phyloP scores from a whole-genome alignment of 345 rosid genomes.

The Acer negundo region DNA sequence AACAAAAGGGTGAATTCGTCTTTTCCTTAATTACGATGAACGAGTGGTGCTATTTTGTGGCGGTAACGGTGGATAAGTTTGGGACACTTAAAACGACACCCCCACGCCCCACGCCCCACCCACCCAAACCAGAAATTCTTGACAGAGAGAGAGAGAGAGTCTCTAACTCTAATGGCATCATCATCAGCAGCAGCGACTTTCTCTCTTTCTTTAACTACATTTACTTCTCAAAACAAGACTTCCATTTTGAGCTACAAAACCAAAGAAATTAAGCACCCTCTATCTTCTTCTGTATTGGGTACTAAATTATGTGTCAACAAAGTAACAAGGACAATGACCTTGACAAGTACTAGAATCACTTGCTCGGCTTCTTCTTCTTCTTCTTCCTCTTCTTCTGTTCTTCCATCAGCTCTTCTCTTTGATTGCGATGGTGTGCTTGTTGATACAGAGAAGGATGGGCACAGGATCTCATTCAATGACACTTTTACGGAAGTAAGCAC shows the following conservation, averaged over 20 bases:
- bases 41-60: background rate
- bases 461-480: conserved; percentile 89
- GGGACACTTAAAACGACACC: background rate
- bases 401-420: conserved; percentile 86
- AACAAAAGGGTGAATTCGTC: too few species aligned
- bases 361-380: conserved; percentile 46
- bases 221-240: conserved; percentile 25
- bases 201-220: conserved; percentile 39
- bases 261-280: conserved; percentile 20
- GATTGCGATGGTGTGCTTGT: conserved; percentile 98
- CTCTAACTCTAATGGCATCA: conserved; percentile 44
- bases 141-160: background rate
- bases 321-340: conserved; percentile 12
- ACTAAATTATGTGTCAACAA: conserved; percentile 13
- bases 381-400: conserved; percentile 33
- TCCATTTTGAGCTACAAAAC: conserved; percentile 23
- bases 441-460: conserved; percentile 96
- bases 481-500: conserved; percentile 72
- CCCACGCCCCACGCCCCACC: background rate
- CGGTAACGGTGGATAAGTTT: conserved; percentile 3
- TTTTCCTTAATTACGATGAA: too few species aligned
- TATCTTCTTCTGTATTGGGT: conserved; percentile 26
- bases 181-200: conserved; percentile 25
- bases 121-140: background rate
- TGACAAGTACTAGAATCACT: conserved; percentile 25